Evolutionary conservation across 2,329 filamentous ascomycete genomes (phyloP).

Genomic region (Helicocarpus griseus): DNA sequence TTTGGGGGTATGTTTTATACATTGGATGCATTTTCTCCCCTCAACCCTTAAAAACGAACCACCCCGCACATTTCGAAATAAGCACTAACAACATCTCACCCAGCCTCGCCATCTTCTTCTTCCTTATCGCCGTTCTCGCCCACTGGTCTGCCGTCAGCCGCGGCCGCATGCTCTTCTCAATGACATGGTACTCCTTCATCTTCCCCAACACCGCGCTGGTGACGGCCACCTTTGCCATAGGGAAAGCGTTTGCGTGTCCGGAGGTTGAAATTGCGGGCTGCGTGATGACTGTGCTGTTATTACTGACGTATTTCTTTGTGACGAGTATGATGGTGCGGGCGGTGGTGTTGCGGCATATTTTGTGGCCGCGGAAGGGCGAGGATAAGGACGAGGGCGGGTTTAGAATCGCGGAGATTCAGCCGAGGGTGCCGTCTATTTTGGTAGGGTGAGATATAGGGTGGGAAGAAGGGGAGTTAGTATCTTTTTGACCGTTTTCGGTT

Average conservation of each 20-base stretch:
- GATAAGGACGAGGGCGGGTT: slow-evolving; percentile 55
- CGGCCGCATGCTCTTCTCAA: slow-evolving; percentile 61
- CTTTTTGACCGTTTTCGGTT: background rate
- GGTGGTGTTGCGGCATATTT: slow-evolving; percentile 55
- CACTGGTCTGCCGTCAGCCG: slow-evolving; percentile 57
- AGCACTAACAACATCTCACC: background rate
- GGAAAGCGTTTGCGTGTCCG: slow-evolving; percentile 48
- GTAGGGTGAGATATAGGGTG: background rate
- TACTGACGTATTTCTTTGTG: slow-evolving; percentile 60
- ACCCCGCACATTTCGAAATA: background rate
- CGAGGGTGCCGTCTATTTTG: slow-evolving; percentile 4
- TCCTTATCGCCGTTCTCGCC: slow-evolving; percentile 67
- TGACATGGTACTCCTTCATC: slow-evolving; percentile 79
- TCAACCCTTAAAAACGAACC: background rate
- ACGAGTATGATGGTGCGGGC: slow-evolving; percentile 61
- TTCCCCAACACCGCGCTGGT: slow-evolving; percentile 70
- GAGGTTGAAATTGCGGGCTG: slow-evolving; percentile 59
- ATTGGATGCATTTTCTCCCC: background rate
- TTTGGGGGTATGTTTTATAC: slow-evolving; percentile 52
- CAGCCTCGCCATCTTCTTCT: slow-evolving; percentile 71
- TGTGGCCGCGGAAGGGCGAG: slow-evolving; percentile 66
- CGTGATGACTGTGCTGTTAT: slow-evolving; percentile 54
- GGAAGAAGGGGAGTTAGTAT: too few relatives aligned
- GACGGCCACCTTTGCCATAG: slow-evolving; percentile 64
- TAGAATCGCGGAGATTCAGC: slow-evolving; percentile 26